These are phyloP conservation scores for Myxozyma nipponensis DNA, from an alignment of 805 yeast genomes.

Conservation along the genomic window DNA sequence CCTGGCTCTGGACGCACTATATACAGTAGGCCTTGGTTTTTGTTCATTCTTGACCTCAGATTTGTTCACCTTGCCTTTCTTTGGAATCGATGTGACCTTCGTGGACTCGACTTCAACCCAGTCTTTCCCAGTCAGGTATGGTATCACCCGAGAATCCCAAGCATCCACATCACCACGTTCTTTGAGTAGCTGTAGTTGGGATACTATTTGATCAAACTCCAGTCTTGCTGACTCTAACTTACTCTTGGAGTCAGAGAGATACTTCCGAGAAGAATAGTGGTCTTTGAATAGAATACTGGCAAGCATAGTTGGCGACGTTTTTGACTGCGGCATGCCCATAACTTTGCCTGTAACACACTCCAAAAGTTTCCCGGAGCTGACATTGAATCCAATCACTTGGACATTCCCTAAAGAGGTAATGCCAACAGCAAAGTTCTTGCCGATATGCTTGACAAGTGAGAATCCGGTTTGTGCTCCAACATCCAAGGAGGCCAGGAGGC, in stretches of 20 bases:
- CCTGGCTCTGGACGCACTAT: conserved; percentile 14
- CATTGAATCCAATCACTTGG: conserved; percentile 11
- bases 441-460: conserved; percentile 6
- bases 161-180: conserved; percentile 1
- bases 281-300: conserved; percentile 14
- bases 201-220: conserved; percentile 1
- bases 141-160: conserved; percentile 1
- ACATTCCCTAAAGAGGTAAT: conserved; percentile 7
- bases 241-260: not conserved
- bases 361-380: conserved; percentile 20
- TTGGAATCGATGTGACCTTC: not conserved
- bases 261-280: conserved; percentile 4
- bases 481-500: conserved; percentile 12
- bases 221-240: not conserved
- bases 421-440: conserved; percentile 22
- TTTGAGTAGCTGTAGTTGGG: conserved; percentile 1
- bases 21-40: not conserved
- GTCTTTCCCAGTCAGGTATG: conserved; percentile 7
- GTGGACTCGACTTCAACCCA: conserved; percentile 1
- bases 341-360: conserved; percentile 22
- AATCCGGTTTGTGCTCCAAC: not conserved
- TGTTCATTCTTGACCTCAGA: not conserved
- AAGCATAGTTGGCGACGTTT: not conserved
- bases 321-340: conserved; percentile 5
- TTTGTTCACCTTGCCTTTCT: not conserved